Base-by-base conservation (phyloP, 352 stramenopile genomes). In the Globisporangium solare region DNA sequence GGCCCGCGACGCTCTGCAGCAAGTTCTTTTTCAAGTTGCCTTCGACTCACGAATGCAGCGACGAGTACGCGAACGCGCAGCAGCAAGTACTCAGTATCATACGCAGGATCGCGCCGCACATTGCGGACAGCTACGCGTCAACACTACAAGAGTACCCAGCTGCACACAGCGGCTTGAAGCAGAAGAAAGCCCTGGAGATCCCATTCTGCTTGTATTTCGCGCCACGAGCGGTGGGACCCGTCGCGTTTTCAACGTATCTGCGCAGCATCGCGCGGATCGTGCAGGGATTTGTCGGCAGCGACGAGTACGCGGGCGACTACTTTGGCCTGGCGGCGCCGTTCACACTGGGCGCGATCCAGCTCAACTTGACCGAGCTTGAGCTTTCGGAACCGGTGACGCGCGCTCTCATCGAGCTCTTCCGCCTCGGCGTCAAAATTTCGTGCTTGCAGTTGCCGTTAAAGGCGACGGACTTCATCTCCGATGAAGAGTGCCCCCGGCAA, bases 351-450 rank as follows among this genome's bases (percentile, higher is more conserved):
- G 56, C 68, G 6, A 48, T 76, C 10, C 65, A 73, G 50, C 49
- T 76, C 6, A 71, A 73, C 64, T n/a, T 76, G 32, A 58, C 50
- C n/a, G 68, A 70, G 2, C 71, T 76, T 50, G 68, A 76, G 45
- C 24, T 76, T n/a, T 71, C 60, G 0, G 68, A 76, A 42, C 49
- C 65, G 5, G 56, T 68, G 12, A 53, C 68, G 20, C 48, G 32
- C 51, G 53, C 51, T 2, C 46, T 76, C 13, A 50, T 59, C 5
- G 58, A 70, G 21, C 45, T 76, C 17, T 47, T 73, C 17, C 27
- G 47, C 11, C 51, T 67, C 6, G 59, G 62, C 31, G 61, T 61
- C 24, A 61, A 57, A 18, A 31, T 76, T 13, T 66, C 65, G 39
- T 69, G 58, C 45, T 43, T 76, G 22, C 68, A 76, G 8, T 39